phyloP scores from a whole-genome alignment of 768 basidiomycete genomes.

The Paxillus ammoniavirescens region DNA sequence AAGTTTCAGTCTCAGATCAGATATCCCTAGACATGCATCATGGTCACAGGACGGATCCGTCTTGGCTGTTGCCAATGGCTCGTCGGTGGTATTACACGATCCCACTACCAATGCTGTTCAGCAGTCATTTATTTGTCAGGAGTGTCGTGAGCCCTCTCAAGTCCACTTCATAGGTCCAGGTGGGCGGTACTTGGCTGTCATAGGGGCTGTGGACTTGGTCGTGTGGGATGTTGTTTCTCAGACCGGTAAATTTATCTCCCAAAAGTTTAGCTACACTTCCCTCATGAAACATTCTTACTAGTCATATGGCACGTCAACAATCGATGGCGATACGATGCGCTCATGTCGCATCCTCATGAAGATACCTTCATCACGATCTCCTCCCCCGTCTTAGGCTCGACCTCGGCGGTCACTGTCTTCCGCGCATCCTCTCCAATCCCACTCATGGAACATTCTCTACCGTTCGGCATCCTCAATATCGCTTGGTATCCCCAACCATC shows the following conservation, averaged over 20 bases:
- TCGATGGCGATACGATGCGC: slow-evolving; percentile 35
- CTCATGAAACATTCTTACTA: slow-evolving; percentile 26
- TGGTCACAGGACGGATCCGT: slow-evolving; percentile 91
- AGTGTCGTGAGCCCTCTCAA: slow-evolving; percentile 43
- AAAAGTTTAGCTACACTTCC: not conserved
- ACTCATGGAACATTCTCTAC: slow-evolving; percentile 43
- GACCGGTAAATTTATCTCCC: slow-evolving; percentile 45
- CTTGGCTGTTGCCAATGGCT: slow-evolving; percentile 67
- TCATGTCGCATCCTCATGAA: slow-evolving; percentile 56
- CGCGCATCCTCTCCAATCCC: slow-evolving; percentile 44
- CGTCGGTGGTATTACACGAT: slow-evolving; percentile 74
- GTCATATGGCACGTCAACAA: slow-evolving; percentile 59
- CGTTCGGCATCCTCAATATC: slow-evolving; percentile 61
- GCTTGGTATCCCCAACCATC: slow-evolving; percentile 38
- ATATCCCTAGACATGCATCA: slow-evolving; percentile 59
- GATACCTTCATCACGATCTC: slow-evolving; percentile 63
- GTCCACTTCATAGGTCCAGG: slow-evolving; percentile 66
- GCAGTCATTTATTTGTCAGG: slow-evolving; percentile 58
- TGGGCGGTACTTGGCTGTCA: slow-evolving; percentile 69
- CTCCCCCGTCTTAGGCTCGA: slow-evolving; percentile 27
- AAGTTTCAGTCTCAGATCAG: slow-evolving; percentile 64
- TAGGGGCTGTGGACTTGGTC: slow-evolving; percentile 47
- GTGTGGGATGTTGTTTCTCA: slow-evolving; percentile 73
- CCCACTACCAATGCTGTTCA: slow-evolving; percentile 57
- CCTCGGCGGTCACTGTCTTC: slow-evolving; percentile 50